These are phyloP conservation scores for Emergomyces pasteurianus DNA, from an alignment of 2,329 filamentous ascomycete genomes.

Conservation along the genomic window DNA sequence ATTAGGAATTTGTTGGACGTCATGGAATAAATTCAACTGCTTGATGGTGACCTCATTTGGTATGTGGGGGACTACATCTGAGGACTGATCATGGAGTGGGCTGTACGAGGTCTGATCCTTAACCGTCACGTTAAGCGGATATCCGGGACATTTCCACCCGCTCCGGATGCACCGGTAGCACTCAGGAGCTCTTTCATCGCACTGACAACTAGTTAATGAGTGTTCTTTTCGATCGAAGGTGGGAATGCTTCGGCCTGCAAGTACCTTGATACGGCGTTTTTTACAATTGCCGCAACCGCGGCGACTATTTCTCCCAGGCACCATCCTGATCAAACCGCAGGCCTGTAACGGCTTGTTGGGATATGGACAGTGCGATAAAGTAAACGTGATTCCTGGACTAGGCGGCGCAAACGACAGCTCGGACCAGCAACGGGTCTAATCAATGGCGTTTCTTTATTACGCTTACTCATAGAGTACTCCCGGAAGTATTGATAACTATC, in stretches of 20 bases:
- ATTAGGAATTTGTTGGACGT: not conserved
- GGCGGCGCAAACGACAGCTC: no score
- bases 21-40: not conserved
- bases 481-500: no score
- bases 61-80: not conserved
- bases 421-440: no score
- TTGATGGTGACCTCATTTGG: not conserved
- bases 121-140: not conserved
- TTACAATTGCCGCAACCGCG: not conserved
- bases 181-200: not conserved
- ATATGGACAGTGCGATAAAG: no score
- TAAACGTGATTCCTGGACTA: no score
- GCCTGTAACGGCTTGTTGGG: not conserved
- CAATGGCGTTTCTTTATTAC: no score
- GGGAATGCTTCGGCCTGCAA: not conserved
- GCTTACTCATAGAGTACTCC: no score
- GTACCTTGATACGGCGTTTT: not conserved
- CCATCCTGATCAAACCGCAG: not conserved
- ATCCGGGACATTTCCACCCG: not conserved
- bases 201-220: not conserved
- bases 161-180: not conserved
- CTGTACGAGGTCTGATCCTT: not conserved
- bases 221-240: not conserved
- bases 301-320: not conserved
- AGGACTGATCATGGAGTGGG: not conserved